Percentiles rank a stretch among this genome's conserved stretches.
Conservation (phyloP, 2,329 filamentous ascomycete species). For the Stemphylium vesicarium region DNA sequence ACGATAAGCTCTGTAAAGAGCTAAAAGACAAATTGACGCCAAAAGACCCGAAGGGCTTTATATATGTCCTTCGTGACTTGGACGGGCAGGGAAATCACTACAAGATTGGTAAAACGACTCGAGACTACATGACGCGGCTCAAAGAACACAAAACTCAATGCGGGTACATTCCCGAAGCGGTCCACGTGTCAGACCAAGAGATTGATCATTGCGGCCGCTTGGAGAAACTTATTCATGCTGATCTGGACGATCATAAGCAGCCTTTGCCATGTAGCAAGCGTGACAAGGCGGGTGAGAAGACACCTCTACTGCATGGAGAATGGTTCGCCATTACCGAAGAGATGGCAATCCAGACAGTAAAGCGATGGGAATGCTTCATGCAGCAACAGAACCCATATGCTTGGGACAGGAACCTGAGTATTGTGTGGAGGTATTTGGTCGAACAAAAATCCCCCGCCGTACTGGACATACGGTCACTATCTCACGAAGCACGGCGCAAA, state of each 20-base stretch:
- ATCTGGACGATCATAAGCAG: background rate
- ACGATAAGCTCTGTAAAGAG: slow-evolving; percentile 1
- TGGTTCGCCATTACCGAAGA: slow-evolving; percentile 13
- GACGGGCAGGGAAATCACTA: background rate
- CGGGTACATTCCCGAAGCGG: background rate
- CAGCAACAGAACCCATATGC: slow-evolving; percentile 14
- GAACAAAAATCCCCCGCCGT: background rate
- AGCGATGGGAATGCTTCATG: slow-evolving; percentile 22
- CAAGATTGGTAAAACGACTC: slow-evolving; percentile 19
- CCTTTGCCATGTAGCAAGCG: slow-evolving; percentile 1
- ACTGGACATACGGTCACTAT: background rate
- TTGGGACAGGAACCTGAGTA: slow-evolving; percentile 6
- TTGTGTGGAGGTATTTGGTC: slow-evolving; percentile 15
- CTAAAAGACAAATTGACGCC: background rate
- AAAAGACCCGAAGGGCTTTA: slow-evolving; percentile 1
- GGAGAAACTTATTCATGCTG: slow-evolving; percentile 12
- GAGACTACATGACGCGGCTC: background rate
- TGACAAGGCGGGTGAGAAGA: background rate
- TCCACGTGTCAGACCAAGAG: background rate
- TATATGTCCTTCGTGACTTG: slow-evolving; percentile 14
- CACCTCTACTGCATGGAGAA: slow-evolving; percentile 10
- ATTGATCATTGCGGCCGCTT: slow-evolving; percentile 1
- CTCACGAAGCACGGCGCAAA: slow-evolving; percentile 9
- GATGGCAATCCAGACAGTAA: slow-evolving; percentile 8
- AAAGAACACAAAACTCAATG: slow-evolving; percentile 8